Base-by-base conservation (phyloP, 352 stramenopile species). In the Globisporangium paddicum region DNA sequence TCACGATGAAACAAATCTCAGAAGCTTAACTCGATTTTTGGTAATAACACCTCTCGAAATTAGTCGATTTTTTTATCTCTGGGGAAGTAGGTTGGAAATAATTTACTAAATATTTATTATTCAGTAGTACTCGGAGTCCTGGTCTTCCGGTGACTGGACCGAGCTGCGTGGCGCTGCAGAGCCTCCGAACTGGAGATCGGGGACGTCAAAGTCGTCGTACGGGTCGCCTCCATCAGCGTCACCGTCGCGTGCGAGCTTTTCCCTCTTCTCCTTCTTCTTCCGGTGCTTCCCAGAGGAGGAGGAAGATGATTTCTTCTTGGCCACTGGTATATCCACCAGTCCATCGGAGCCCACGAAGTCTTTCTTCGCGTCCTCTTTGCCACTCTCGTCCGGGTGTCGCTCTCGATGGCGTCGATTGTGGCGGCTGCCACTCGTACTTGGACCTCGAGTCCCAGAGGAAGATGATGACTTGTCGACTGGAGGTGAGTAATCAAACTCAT, bases 231-330 rank as follows among this genome's bases (percentile, higher is more conserved):
- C 26, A n/a, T 34, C 56, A 10, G 16, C 18, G 2, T 21, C 63
- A 34, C 28, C 34, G 8, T 64, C n/a, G n/a, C n/a, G 44, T 8
- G 68, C 60, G 18, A 62, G 35, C 48, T 78, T 79, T 21, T 77
- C 64, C 1, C 67, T 58, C 1, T 62, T 61, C n/a, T 87, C 81
- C 14, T 85, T 77, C 50, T 84, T 68, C 42, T 78, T 84, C 58
- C 82, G 86, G 40, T 82, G 67, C 32, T 78, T 89, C 37, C 60
- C 69, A 26, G 53, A 40, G 0, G 55, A 50, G 8, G 52, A 50
- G 35, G 55, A 61, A 0, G 44, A 21, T 13, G 47, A 62, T 26
- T 70, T 74, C 40, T 78, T 86, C 61, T 74, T 85, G 10, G 62
- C 58, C 30, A 67, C 35, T n/a, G n/a, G n/a, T n/a, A 10, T 60